phyloP scores from a whole-genome alignment of 2,329 filamentous ascomycete genomes.

The Pyricularia pennisetigena region DNA sequence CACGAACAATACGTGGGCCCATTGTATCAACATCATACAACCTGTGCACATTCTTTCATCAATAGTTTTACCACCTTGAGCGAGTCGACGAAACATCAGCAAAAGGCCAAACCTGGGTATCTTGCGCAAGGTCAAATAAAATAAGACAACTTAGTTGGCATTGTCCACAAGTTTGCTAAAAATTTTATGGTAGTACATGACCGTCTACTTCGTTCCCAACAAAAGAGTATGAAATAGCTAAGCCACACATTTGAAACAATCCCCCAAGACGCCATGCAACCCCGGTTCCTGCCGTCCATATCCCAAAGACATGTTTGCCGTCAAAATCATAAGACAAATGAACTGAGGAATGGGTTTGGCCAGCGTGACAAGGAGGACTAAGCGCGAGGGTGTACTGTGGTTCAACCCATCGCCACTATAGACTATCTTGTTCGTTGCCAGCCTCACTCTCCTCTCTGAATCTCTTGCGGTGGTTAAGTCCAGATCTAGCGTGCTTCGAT shows the following conservation, averaged over 20 bases:
- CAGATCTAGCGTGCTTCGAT: slow-evolving; percentile 8
- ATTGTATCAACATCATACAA: too few relatives aligned
- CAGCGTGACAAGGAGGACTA: background rate
- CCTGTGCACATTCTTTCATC: too few relatives aligned
- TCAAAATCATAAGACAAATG: background rate
- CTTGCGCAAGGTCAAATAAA: background rate
- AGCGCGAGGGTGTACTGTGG: background rate
- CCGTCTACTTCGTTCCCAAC: background rate
- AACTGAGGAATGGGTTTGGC: background rate
- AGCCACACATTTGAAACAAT: background rate
- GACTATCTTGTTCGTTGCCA: background rate
- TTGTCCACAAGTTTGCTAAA: background rate
- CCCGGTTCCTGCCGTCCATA: background rate
- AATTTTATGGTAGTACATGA: background rate
- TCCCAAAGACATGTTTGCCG: background rate
- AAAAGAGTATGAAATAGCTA: slow-evolving; percentile 5
- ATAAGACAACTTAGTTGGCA: background rate
- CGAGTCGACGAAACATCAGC: too few relatives aligned
- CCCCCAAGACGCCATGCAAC: background rate
- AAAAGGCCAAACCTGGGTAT: background rate
- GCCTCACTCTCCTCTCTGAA: background rate
- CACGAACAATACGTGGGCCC: too few relatives aligned
- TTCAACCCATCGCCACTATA: background rate
- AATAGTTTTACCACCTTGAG: too few relatives aligned
- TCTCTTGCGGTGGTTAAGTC: slow-evolving; percentile 11